phyloP scores from a whole-genome alignment of 2,329 filamentous ascomycete genomes.

The Nemania abortiva region DNA sequence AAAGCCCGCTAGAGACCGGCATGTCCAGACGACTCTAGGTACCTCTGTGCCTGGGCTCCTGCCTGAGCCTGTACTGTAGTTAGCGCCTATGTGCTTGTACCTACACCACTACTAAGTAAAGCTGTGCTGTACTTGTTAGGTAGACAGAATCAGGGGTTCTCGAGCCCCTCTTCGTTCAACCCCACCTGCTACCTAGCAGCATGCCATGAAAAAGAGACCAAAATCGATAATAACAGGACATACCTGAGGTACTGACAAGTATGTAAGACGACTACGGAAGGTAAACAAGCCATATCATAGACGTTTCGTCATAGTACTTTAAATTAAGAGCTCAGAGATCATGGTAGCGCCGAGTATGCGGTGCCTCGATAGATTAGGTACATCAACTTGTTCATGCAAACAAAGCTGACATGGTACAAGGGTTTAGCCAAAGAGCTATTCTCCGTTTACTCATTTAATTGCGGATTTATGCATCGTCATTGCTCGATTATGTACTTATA shows the following conservation, averaged over 20 bases:
- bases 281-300: conserved; percentile 12
- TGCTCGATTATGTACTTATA: neutral
- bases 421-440: conserved; percentile 3
- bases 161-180: conserved; percentile 15
- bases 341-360: neutral
- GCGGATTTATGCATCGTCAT: conserved; percentile 27
- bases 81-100: neutral
- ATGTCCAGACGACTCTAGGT: conserved; percentile 6
- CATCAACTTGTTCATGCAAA: neutral
- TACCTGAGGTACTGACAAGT: neutral
- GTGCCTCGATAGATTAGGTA: neutral
- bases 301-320: neutral
- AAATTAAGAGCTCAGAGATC: neutral
- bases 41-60: conserved; percentile 5
- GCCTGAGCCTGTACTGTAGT: neutral
- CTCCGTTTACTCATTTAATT: conserved; percentile 14
- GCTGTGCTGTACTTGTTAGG: too few species aligned
- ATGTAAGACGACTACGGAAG: neutral
- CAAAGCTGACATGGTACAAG: neutral
- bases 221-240: conserved; percentile 6
- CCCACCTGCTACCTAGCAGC: conserved; percentile 21
- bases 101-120: too few species aligned
- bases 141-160: neutral
- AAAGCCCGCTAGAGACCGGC: conserved; percentile 2
- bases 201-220: conserved; percentile 12